These are phyloP conservation scores for Xylaria sp. DNA, from an alignment of 2,329 filamentous ascomycete species.

Conservation along the genomic window DNA sequence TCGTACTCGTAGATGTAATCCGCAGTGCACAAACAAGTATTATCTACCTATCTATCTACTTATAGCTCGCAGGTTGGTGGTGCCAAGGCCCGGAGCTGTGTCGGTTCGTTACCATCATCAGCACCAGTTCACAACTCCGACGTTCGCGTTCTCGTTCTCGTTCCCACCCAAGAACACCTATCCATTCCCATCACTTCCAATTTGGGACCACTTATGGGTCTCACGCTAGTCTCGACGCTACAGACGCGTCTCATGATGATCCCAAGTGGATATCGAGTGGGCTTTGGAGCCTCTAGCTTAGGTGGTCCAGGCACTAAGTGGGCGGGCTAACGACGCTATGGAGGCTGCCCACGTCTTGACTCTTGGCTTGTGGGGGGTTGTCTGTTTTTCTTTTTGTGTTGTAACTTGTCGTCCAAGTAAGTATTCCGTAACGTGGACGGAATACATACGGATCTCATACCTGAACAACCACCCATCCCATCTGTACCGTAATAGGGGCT, in stretches of 20 bases:
- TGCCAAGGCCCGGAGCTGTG: not conserved
- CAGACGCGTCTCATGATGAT: constrained; percentile 13
- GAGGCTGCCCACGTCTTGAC: not conserved
- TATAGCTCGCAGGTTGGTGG: constrained; percentile 8
- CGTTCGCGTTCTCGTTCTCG: not conserved
- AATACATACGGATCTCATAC: not conserved
- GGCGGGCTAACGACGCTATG: too few species aligned
- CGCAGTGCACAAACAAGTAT: too few species aligned
- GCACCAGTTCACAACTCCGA: not conserved
- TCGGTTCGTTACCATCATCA: not conserved
- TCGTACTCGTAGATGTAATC: too few species aligned
- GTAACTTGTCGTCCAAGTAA: not conserved
- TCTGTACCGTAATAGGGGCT: constrained; percentile 1
- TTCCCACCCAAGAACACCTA: constrained; percentile 2
- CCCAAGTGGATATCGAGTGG: constrained; percentile 13
- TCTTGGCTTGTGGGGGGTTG: not conserved
- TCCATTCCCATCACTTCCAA: constrained; percentile 13
- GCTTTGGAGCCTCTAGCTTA: constrained; percentile 1
- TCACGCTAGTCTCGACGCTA: not conserved
- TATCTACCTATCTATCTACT: not conserved
- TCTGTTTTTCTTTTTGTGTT: constrained; percentile 1
- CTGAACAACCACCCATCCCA: not conserved
- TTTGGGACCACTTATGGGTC: constrained; percentile 9
- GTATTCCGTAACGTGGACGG: too few species aligned
- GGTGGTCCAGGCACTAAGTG: too few species aligned